Conservation (phyloP, 176 grass and related monocot genomes). For the Neostapfia colusana region DNA sequence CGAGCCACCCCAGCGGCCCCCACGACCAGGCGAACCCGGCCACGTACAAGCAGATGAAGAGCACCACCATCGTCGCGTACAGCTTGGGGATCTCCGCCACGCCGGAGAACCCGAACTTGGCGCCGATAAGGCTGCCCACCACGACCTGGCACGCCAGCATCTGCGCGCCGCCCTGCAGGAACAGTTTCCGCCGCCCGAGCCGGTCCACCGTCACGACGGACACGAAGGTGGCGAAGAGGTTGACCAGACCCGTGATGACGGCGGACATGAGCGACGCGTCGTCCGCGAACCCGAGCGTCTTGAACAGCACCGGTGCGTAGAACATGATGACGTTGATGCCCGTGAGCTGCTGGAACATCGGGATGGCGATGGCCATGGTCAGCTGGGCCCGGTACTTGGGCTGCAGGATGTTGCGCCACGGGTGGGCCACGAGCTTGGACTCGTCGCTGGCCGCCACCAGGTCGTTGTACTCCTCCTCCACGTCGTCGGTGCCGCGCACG, state of each 20-base stretch:
- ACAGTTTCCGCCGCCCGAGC: constrained; percentile 65
- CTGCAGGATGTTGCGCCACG: constrained; percentile 72
- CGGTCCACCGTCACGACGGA: constrained; percentile 66
- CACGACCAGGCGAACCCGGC: constrained; percentile 96
- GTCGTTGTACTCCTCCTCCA: constrained; percentile 77
- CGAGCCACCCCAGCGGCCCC: constrained; percentile 93
- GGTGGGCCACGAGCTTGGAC: constrained; percentile 64
- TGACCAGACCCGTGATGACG: constrained; percentile 83
- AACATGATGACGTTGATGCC: constrained; percentile 71
- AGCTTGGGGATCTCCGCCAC: constrained; percentile 61
- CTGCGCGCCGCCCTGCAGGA: constrained; percentile 75
- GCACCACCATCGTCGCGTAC: constrained; percentile 71
- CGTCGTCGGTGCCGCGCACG: constrained; percentile 84
- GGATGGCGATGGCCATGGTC: constrained; percentile 71
- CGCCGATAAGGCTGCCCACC: constrained; percentile 67
- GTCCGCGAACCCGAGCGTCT: constrained; percentile 78
- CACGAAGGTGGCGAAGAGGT: constrained; percentile 80
- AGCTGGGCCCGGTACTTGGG: constrained; percentile 65
- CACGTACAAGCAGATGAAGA: constrained; percentile 92
- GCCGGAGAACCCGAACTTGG: constrained; percentile 78
- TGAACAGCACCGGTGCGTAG: constrained; percentile 60
- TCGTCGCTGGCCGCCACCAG: constrained; percentile 74
- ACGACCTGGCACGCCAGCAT: constrained; percentile 81
- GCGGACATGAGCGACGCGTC: constrained; percentile 80
- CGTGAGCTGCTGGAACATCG: constrained; percentile 67